phyloP scores from a whole-genome alignment of 2,329 filamentous ascomycete genomes.

The Botrytis squamosa region DNA sequence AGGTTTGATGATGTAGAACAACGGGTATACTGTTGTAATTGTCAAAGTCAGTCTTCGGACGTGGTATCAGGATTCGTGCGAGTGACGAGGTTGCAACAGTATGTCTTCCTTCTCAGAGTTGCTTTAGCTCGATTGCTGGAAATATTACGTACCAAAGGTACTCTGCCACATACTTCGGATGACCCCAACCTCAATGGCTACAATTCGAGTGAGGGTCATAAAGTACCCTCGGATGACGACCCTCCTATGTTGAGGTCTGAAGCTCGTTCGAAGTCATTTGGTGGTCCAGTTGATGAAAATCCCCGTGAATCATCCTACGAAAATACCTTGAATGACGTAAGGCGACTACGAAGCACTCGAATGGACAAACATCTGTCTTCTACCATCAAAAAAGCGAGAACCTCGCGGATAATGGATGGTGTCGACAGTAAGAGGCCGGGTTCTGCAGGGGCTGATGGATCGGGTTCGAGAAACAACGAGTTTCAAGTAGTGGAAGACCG shows the following conservation, averaged over 20 bases:
- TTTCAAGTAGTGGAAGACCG: constrained; percentile 82
- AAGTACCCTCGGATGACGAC: constrained; percentile 49
- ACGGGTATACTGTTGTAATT: constrained; percentile 69
- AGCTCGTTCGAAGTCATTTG: constrained; percentile 71
- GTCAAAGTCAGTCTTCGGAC: constrained; percentile 58
- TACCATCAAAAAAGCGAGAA: constrained; percentile 84
- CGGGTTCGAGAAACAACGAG: constrained; percentile 52
- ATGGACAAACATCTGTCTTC: constrained; percentile 93
- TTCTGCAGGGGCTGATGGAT: constrained; percentile 63
- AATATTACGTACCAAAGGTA: constrained; percentile 79
- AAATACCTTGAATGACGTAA: constrained; percentile 93
- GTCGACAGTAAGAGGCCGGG: constrained; percentile 72
- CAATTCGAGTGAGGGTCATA: constrained; percentile 64
- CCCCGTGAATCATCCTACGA: constrained; percentile 78
- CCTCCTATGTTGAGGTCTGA: constrained; percentile 60
- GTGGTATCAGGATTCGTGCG: constrained; percentile 62
- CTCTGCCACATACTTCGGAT: constrained; percentile 72
- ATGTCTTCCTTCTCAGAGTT: constrained; percentile 87
- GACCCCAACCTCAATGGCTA: constrained; percentile 68
- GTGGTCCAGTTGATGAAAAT: constrained; percentile 58
- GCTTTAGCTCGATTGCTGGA: constrained; percentile 86
- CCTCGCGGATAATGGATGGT: constrained; percentile 89
- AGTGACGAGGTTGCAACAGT: constrained; percentile 87
- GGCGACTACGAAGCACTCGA: constrained; percentile 84
- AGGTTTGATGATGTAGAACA: constrained; percentile 67